Evolutionary conservation across 2,329 filamentous ascomycete genomes (phyloP), one percentile per base, ranked within the genome.

Genomic region (Ceratocystis albifundus): DNA sequence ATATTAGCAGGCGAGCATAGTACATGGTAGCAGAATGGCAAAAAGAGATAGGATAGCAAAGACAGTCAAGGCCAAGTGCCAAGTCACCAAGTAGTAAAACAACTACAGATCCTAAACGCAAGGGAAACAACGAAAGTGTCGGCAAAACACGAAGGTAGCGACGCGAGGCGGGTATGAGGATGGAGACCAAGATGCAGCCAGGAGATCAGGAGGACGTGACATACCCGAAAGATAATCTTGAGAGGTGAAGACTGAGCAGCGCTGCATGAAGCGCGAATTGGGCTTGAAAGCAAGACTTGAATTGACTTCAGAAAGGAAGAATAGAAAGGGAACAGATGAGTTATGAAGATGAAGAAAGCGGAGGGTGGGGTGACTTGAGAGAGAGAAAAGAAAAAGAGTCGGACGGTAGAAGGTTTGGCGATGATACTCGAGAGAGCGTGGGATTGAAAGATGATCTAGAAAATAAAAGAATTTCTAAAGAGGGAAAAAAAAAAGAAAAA

Each of bases 171-270:
- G 69, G 69, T 69, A 70, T 6, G 28, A 59, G 20, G 45, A 62
- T 32, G 41, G 44, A 45, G 61, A 55, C 17, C 15, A 32, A 22
- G 44, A 36, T 28, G 55, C 28, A 59, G 22, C 28, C 12, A 36
- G 44, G 28, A 46, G 28, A 76, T 80, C 79, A 81, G 68, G 68
- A 70, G 69, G 69, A 66, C 65, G 70, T 57, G 25, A 77, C 82
- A 74, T 77, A 88, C 86, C 86, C 84, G 86, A 88, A 78, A 88
- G 83, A 82, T 88, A 88, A 82, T 88, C 86, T 86, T 92, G 88
- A 79, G 88, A 92, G 80, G 88, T 92, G 82, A 90, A 92, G 77
- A 87, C 83, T 78, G 88, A 90, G 79, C 84, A 82, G 83, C 87
- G 86, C 87, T 86, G 88, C 88, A 91, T 91, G 88, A 68, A 87